These are phyloP conservation scores for Phytophthora foliorum DNA, from an alignment of 352 stramenopile genomes.

Conservation along the genomic window DNA sequence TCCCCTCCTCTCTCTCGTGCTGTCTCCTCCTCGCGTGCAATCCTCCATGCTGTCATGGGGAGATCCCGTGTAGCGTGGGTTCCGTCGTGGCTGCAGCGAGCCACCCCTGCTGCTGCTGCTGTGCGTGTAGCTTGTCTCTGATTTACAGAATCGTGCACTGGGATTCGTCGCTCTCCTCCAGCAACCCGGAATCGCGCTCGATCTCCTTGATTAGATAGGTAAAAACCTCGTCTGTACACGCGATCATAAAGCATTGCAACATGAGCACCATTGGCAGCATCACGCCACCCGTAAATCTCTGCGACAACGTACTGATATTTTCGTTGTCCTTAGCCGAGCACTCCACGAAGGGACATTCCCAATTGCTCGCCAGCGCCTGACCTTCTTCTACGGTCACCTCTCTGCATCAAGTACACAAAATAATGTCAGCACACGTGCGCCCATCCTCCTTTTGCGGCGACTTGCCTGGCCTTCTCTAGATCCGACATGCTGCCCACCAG, in stretches of 20 bases:
- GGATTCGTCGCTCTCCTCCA: constrained; percentile 83
- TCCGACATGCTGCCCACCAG: constrained; percentile 96
- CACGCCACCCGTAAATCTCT: background rate
- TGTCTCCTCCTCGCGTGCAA: constrained; percentile 16
- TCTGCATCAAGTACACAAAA: constrained; percentile 41
- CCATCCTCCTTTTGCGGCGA: background rate
- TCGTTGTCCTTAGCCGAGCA: constrained; percentile 94
- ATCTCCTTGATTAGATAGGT: constrained; percentile 93
- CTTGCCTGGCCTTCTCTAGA: constrained; percentile 91
- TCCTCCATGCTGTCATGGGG: constrained; percentile 3
- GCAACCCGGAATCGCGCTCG: constrained; percentile 87
- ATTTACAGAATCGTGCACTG: constrained; percentile 85
- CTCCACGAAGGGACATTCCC: constrained; percentile 95
- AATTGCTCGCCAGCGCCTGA: constrained; percentile 90
- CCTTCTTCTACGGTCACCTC: constrained; percentile 89
- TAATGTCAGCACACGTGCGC: constrained; percentile 11
- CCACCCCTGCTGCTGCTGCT: constrained; percentile 10
- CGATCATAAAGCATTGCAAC: constrained; percentile 2
- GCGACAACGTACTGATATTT: constrained; percentile 87
- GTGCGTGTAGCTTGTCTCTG: constrained; percentile 21
- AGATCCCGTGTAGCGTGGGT: constrained; percentile 4
- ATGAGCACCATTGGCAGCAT: constrained; percentile 10
- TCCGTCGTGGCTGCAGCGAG: constrained; percentile 18
- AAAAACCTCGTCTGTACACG: constrained; percentile 85
- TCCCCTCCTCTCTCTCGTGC: constrained; percentile 5